Percentiles rank a stretch among this genome's conserved stretches.
Conservation (phyloP, 148 eudicot genomes). For the Chenopodium quinoa region DNA sequence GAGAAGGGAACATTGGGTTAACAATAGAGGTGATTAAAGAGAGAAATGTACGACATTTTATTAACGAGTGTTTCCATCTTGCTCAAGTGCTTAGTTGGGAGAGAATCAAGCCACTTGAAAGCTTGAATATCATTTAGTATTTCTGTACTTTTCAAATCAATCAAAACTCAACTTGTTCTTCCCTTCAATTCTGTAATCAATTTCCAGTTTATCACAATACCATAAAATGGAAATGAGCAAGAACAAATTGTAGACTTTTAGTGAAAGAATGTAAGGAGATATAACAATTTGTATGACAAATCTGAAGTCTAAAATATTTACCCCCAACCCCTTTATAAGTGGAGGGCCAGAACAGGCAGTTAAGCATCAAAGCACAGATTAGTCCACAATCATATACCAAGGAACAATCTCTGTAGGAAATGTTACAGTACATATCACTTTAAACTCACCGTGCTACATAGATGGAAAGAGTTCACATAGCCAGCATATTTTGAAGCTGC, state of each 20-base stretch:
- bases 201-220: too few species aligned
- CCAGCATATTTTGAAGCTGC: constrained; percentile 97
- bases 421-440: not conserved
- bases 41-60: too few species aligned
- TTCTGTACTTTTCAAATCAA: too few species aligned
- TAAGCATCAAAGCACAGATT: not conserved
- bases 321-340: not conserved
- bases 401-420: not conserved
- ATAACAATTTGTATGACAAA: not conserved
- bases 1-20: too few species aligned
- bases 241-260: not conserved
- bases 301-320: not conserved
- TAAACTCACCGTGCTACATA: constrained; percentile 84
- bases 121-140: too few species aligned
- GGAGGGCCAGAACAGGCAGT: too few species aligned
- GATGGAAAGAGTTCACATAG: constrained; percentile 77
- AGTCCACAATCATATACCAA: not conserved
- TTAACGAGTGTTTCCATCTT: too few species aligned
- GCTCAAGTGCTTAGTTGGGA: too few species aligned
- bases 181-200: too few species aligned
- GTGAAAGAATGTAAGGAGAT: not conserved
- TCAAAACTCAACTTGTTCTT: too few species aligned
- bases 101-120: too few species aligned
- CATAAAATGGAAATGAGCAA: not conserved
- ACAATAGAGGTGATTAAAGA: too few species aligned